Base-by-base conservation (phyloP, 2,329 filamentous ascomycete species). In the Septoria linicola region DNA sequence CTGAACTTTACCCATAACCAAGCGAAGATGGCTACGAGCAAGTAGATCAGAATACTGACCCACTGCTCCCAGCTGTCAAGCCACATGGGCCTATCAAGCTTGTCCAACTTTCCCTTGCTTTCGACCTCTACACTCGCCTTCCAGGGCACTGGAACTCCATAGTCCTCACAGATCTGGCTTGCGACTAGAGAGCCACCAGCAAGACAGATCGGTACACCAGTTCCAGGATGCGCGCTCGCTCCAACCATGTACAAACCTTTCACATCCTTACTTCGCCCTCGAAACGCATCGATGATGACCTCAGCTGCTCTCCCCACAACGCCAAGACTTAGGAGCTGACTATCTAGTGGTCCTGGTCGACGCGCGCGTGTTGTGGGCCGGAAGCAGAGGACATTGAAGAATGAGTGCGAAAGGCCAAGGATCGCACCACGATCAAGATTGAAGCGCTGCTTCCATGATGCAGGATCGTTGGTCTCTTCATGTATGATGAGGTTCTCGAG, bases 381-480 rank as follows among this genome's bases (percentile, higher is more conserved):
- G 72, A 87, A 87, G 27, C 77, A 77, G 0, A 88, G 74, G 11
- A 87, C 83, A 63, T 88, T 87, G 73, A 87, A 87, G 72, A 90
- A 89, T 23, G 78, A 80, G 70, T 89, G 86, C 14, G 79, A 82
- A 1, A 89, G 72, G 0, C 86, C 87, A 0, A 89, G 76, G 49
- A 89, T 90, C 1, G 84, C 84, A 11, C 87, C 87, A 64, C 83
- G 82, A 69, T 89, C 84, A 23, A 89, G 80, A 65, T 89, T 89
- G 74, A 89, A 89, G 42, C 75, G 78, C 13, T 73, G 64, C 59
- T 82, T 77, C 87, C 86, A 89, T 3, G 76, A 79, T 3, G 68
- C 64, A 0, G 86, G 86, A 6, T 82, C 84, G 69, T 89, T 87
- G 61, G 85, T 70, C 3, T 76, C 73, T 69, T 89, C 86, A 60